Evolutionary conservation across 176 grass and related monocot species (phyloP), one percentile per base, ranked within the genome.

Genomic region (Triticum turgidum): DNA sequence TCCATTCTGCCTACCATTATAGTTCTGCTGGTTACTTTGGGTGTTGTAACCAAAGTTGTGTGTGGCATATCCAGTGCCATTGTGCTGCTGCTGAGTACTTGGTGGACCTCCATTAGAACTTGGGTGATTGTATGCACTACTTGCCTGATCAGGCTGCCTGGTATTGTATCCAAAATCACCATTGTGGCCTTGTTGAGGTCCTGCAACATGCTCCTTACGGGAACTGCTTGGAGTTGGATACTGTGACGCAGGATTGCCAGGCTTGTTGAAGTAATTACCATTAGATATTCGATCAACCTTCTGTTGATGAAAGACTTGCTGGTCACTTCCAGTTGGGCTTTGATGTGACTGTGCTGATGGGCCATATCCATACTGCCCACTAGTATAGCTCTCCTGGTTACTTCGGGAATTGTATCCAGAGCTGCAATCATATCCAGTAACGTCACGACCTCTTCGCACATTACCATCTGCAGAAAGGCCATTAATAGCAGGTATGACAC

Each of bases 171-270:
- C 80, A 69, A 63, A 64, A 66, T 88, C 44, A 72, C 74, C 39
- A 84, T 59, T 78, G 65, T 39, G 47, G 13, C 42, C 72, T 90
- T 88, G 90, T 63, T 84, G 87, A 88, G 77, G 86, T 69, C 82
- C 85, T 76, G 65, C 32, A 80, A n/a, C 20, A 0, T 85, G 66
- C 20, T 82, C 87, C 82, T 81, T 86, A 69, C 22, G 6, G 27
- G 72, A 78, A 42, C 33, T 37, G 69, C 71, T 80, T 72, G 71
- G 78, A 82, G 85, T 89, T 85, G 44, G 67, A 84, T 87, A 84
- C 20, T 83, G 61, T 7, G 84, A 80, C 12, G 79, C 20, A 65
- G 61, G 29, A 84, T 69, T 62, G 49, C 45, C 39, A 73, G 37
- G 35, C 33, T n/a, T 83, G 61, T 89, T 76, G 18, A 42, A 25